Conservation (phyloP, 805 yeast genomes). For the Ogataea paraovalis region DNA sequence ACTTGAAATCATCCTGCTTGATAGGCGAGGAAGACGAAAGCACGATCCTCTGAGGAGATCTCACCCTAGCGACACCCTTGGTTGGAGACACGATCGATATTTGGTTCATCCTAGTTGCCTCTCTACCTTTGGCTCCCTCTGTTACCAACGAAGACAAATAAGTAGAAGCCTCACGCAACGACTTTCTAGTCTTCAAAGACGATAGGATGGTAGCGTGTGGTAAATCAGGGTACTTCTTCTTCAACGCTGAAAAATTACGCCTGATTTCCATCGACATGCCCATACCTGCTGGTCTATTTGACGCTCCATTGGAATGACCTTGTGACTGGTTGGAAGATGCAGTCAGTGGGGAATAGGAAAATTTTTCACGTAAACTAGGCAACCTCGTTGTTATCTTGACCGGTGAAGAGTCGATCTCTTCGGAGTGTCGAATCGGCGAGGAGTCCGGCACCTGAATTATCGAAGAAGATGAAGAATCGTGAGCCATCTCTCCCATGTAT, state of each 20-base stretch:
- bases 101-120: conserved; percentile 1
- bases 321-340: too few species aligned
- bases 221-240: conserved; percentile 31
- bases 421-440: conserved; percentile 32
- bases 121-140: neutral
- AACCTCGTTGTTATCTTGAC: conserved; percentile 22
- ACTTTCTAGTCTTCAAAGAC: conserved; percentile 29
- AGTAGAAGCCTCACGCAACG: conserved; percentile 30
- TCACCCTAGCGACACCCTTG: conserved; percentile 11
- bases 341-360: conserved; percentile 31
- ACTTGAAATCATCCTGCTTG: conserved; percentile 20
- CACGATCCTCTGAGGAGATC: conserved; percentile 11
- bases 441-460: conserved; percentile 48
- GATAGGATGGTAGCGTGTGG: conserved; percentile 28
- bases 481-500: neutral
- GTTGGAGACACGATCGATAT: too few species aligned
- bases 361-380: conserved; percentile 38
- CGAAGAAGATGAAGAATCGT: conserved; percentile 22
- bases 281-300: neutral
- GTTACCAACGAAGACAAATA: conserved; percentile 24
- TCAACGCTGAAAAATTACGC: conserved; percentile 28
- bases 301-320: neutral
- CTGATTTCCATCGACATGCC: conserved; percentile 22
- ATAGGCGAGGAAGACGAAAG: conserved; percentile 17
- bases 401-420: conserved; percentile 22